Evolutionary conservation across 2,329 filamentous ascomycete genomes (phyloP).

Genomic region (Trichoderma sp.): DNA sequence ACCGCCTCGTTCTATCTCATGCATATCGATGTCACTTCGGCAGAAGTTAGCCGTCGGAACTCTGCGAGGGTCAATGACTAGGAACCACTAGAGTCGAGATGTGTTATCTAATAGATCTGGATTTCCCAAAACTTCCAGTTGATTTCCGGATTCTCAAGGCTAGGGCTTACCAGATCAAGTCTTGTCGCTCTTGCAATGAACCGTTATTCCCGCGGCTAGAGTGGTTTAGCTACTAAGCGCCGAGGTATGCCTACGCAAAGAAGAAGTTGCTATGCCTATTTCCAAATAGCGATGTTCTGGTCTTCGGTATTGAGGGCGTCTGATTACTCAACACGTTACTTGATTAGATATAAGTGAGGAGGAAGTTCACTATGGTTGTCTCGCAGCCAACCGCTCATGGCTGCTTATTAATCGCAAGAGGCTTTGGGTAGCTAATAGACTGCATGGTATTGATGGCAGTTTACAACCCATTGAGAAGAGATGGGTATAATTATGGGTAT

Average conservation of each 20-base stretch:
- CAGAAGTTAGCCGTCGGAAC: not conserved
- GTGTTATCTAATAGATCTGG: not conserved
- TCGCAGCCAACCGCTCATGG: not conserved
- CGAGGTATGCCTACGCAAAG: not conserved
- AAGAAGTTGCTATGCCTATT: not conserved
- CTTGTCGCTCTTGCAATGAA: not conserved
- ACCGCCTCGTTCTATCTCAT: not conserved
- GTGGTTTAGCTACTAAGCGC: not conserved
- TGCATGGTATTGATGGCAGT: not conserved
- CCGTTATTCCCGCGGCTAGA: not conserved
- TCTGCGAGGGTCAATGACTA: not conserved
- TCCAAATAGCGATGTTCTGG: not conserved
- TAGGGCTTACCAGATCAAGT: not conserved
- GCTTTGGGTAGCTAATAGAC: not conserved
- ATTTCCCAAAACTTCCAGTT: not conserved
- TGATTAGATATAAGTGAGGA: not conserved
- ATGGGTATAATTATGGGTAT: not conserved
- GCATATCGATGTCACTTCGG: not conserved
- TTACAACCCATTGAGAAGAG: not conserved
- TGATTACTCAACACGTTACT: conserved; percentile 8
- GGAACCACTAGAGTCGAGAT: not conserved
- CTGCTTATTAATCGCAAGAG: not conserved
- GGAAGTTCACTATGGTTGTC: not conserved
- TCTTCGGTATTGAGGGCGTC: not conserved
- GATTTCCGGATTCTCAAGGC: not conserved